These are phyloP conservation scores for Aspergillus cejpii DNA, from an alignment of 2,329 filamentous ascomycete species.

Conservation along the genomic window DNA sequence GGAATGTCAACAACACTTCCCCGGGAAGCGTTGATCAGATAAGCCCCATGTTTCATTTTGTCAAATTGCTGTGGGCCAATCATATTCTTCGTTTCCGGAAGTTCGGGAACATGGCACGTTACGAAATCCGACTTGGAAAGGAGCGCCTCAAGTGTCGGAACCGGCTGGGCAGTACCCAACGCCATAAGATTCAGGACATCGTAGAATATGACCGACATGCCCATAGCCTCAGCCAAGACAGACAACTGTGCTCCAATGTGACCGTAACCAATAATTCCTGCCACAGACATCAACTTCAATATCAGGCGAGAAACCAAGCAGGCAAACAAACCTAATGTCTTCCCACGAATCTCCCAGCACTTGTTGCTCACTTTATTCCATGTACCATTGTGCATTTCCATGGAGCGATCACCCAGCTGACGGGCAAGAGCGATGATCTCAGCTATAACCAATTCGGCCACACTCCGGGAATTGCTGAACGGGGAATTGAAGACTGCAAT, in stretches of 20 bases:
- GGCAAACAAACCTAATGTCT: slow-evolving; percentile 74
- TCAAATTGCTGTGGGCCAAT: slow-evolving; percentile 72
- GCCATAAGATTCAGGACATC: slow-evolving; percentile 93
- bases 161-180: slow-evolving; percentile 78
- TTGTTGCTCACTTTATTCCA: slow-evolving; percentile 98
- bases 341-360: slow-evolving; percentile 97
- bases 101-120: slow-evolving; percentile 87
- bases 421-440: slow-evolving; percentile 89
- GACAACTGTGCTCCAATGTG: slow-evolving; percentile 96
- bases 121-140: slow-evolving; percentile 82
- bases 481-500: slow-evolving; percentile 99
- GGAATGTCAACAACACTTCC: slow-evolving; percentile 92
- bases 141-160: slow-evolving; percentile 68
- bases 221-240: slow-evolving; percentile 93
- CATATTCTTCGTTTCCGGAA: slow-evolving; percentile 87
- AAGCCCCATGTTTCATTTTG: slow-evolving; percentile 86
- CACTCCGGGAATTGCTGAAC: slow-evolving; percentile 94
- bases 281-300: slow-evolving; percentile 9
- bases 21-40: slow-evolving; percentile 92
- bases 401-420: slow-evolving; percentile 86
- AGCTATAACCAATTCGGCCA: slow-evolving; percentile 89
- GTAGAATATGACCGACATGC: slow-evolving; percentile 96
- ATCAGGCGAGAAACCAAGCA: slow-evolving; percentile 1
- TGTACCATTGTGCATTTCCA: slow-evolving; percentile 84
- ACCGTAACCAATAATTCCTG: slow-evolving; percentile 88